Evolutionary conservation across 164 flowering plant genomes (phyloP).

Genomic region (Paratinospora sagittata): DNA sequence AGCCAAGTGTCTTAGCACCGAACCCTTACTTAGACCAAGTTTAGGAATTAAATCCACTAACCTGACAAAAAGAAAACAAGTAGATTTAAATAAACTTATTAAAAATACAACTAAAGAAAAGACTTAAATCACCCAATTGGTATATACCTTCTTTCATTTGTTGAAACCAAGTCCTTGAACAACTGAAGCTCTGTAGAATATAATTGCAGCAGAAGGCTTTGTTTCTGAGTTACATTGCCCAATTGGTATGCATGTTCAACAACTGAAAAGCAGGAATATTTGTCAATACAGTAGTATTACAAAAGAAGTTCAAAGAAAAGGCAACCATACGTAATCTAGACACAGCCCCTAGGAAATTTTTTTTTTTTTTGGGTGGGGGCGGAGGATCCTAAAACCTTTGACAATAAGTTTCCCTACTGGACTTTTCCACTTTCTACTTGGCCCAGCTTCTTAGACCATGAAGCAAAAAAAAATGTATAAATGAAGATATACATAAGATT

Average conservation of each 20-base stretch:
- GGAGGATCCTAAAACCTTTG: background rate
- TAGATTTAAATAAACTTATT: background rate
- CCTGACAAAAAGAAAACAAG: conserved; percentile 37
- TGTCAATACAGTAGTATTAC: background rate
- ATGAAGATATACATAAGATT: background rate
- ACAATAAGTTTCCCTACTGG: background rate
- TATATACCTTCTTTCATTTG: conserved; percentile 62
- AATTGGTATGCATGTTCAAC: conserved; percentile 81
- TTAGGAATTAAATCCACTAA: conserved; percentile 69
- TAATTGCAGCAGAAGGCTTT: conserved; percentile 63
- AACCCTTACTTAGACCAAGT: conserved; percentile 58
- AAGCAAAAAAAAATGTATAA: background rate
- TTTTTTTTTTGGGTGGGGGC: background rate
- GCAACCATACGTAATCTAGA: background rate
- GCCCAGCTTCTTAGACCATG: background rate
- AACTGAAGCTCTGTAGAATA: conserved; percentile 88
- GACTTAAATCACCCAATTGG: background rate
- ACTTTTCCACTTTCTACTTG: background rate
- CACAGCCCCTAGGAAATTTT: too few species aligned
- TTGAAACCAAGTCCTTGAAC: conserved; percentile 63
- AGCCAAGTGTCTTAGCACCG: conserved; percentile 72
- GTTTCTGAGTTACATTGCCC: conserved; percentile 84
- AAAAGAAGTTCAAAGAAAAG: background rate
- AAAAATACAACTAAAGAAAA: background rate
- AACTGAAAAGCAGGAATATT: conserved; percentile 38